These are phyloP conservation scores for Kodamaea laetipori DNA, from an alignment of 805 yeast species.

Conservation along the genomic window DNA sequence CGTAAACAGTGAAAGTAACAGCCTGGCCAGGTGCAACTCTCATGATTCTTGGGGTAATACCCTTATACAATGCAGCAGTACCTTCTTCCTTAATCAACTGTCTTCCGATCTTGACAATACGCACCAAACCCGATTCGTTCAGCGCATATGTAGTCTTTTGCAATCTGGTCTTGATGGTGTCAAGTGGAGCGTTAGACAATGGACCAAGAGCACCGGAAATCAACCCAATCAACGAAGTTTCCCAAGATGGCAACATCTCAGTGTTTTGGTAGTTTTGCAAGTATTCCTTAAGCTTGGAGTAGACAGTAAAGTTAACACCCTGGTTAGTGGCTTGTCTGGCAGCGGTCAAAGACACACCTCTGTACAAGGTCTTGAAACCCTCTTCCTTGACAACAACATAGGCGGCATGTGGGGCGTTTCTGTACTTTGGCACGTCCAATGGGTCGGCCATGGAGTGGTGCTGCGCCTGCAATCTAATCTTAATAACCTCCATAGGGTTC, in stretches of 20 bases:
- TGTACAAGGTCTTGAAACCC: conserved; percentile 83
- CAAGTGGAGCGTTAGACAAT: conserved; percentile 94
- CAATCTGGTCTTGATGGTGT: conserved; percentile 94
- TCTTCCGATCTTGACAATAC: conserved; percentile 78
- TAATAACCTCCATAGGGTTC: conserved; percentile 96
- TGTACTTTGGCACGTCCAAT: conserved; percentile 76
- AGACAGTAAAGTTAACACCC: conserved; percentile 96
- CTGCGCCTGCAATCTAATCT: conserved; percentile 95
- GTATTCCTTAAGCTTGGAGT: conserved; percentile 76
- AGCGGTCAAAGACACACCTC: conserved; percentile 95
- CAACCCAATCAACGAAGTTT: conserved; percentile 88
- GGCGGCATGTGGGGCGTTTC: conserved; percentile 90
- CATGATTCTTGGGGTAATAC: conserved; percentile 98
- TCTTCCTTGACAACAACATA: conserved; percentile 84
- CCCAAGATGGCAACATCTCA: conserved; percentile 82
- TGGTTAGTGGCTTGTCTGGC: conserved; percentile 98
- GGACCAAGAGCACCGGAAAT: conserved; percentile 97
- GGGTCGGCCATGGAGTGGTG: conserved; percentile 88
- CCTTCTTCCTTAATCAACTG: conserved; percentile 91
- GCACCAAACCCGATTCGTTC: conserved; percentile 69
- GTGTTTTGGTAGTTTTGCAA: conserved; percentile 62
- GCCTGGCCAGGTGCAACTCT: conserved; percentile 99
- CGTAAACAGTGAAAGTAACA: conserved; percentile 96
- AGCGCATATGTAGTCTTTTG: conserved; percentile 80
- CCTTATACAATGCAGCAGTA: conserved; percentile 70